phyloP scores from a whole-genome alignment of 495 filamentous ascomycete species.

The Elasticomyces elasticus region DNA sequence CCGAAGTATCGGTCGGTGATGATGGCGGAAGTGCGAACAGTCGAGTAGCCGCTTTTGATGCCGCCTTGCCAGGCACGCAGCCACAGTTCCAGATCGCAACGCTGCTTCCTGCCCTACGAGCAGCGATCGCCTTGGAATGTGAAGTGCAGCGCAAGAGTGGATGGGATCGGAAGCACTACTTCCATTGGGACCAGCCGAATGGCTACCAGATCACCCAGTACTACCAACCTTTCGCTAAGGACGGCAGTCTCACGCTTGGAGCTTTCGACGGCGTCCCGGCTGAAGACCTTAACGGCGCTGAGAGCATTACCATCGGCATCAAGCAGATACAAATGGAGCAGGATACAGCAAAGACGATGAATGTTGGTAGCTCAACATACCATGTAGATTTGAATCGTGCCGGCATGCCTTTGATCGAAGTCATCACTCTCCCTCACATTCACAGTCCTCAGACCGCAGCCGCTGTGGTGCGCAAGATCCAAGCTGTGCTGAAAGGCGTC shows the following conservation, averaged over 20 bases:
- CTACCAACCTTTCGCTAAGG: slow-evolving; percentile 73
- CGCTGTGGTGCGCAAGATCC: slow-evolving; percentile 78
- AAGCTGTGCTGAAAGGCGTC: slow-evolving; percentile 66
- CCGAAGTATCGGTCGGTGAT: slow-evolving; percentile 54
- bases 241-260: slow-evolving; percentile 61
- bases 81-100: slow-evolving; percentile 76
- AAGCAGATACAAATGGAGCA: slow-evolving; percentile 95
- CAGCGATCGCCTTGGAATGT: slow-evolving; percentile 77
- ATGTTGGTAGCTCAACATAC: slow-evolving; percentile 59
- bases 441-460: slow-evolving; percentile 77
- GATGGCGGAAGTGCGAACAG: slow-evolving; percentile 58
- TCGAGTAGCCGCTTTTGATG: slow-evolving; percentile 79
- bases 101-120: slow-evolving; percentile 78
- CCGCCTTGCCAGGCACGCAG: slow-evolving; percentile 80
- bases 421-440: slow-evolving; percentile 84
- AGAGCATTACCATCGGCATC: slow-evolving; percentile 61
- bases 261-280: slow-evolving; percentile 69
- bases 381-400: slow-evolving; percentile 92
- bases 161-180: slow-evolving; percentile 97
- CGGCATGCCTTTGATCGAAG: slow-evolving; percentile 81
- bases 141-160: slow-evolving; percentile 60
- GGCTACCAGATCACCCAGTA: slow-evolving; percentile 98
- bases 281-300: slow-evolving; percentile 44
- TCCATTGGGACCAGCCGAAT: slow-evolving; percentile 92
- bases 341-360: slow-evolving; percentile 89